Evolutionary conservation across 257 asterid genomes (phyloP), one percentile per base, ranked within the genome.

Genomic region (Scutellaria minor): DNA sequence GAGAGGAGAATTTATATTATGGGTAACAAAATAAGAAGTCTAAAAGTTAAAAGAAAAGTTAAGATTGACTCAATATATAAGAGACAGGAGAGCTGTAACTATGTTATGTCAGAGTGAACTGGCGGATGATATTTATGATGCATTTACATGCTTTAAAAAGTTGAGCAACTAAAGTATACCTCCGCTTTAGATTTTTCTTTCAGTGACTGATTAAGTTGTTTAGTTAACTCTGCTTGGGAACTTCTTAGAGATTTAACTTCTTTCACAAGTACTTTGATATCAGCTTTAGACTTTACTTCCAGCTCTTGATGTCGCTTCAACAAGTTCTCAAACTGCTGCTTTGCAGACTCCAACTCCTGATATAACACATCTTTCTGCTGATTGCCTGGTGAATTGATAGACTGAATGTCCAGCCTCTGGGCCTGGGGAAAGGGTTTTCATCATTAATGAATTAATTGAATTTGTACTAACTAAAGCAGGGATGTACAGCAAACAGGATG

Each of bases 241-340:
- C 83, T 83, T 85, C 99, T 83, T 20, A 95, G 88, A 46, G 99
- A 87, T 83, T 83, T 95, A 77, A 95, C 95, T 81, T 95, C 99
- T 85, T 86, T 95, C 47, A 90, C 88, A 68, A 95, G 97, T 79
- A 95, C 75, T 90, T 85, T 92, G 63, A 90, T 83, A 76, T 95
- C 98, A 71, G 94, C 83, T 85, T 92, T 95, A 64, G 95, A 88
- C 75, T 88, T 87, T 75, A 75, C 61, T 81, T 95, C 96, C 72
- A 88, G 81, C 83, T 90, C 96, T 61, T 85, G 95, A 82, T 90
- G 83, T 42, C 77, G 82, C 80, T 88, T 90, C 58, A 78, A 72
- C 74, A 90, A 84, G 66, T 88, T 87, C 73, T 90, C 92, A 56
- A 79, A 80, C 78, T 88, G 83, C 76, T 69, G 82, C 64, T 80